phyloP scores from a whole-genome alignment of 331 rosid genomes.

The Ulmus americana region DNA sequence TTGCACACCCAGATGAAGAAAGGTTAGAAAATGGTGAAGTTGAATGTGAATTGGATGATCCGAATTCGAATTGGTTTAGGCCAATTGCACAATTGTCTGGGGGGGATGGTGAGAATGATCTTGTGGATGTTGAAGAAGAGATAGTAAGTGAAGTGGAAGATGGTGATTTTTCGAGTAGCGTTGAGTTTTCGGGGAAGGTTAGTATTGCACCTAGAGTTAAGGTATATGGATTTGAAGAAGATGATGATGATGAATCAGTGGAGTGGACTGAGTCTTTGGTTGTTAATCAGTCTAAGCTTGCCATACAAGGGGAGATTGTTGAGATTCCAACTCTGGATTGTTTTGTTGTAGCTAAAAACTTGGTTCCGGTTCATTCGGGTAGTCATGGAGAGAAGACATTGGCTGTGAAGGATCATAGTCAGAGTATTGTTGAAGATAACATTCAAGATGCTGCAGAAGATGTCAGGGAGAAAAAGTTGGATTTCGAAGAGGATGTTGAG shows the following conservation, averaged over 20 bases:
- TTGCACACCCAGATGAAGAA: slow-evolving; percentile 14
- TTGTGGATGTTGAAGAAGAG: slow-evolving; percentile 18
- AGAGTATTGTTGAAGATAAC: slow-evolving; percentile 19
- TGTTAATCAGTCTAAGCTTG: no score
- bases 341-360: slow-evolving; percentile 18
- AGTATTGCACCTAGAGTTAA: slow-evolving; percentile 30
- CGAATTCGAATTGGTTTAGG: slow-evolving; percentile 24
- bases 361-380: neutral
- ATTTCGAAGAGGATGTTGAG: slow-evolving; percentile 9
- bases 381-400: neutral
- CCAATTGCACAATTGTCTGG: slow-evolving; percentile 55
- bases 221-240: slow-evolving; percentile 25
- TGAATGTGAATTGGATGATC: slow-evolving; percentile 18
- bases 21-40: slow-evolving; percentile 1
- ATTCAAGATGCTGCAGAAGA: neutral
- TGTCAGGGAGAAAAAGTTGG: slow-evolving; percentile 10
- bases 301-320: neutral
- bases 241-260: neutral
- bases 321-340: neutral
- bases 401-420: slow-evolving; percentile 13
- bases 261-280: no score
- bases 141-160: slow-evolving; percentile 17
- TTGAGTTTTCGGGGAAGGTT: slow-evolving; percentile 18
- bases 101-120: slow-evolving; percentile 29
- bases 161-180: slow-evolving; percentile 18